phyloP scores from a whole-genome alignment of 164 flowering plant species.

The Chimonanthus salicifolius region DNA sequence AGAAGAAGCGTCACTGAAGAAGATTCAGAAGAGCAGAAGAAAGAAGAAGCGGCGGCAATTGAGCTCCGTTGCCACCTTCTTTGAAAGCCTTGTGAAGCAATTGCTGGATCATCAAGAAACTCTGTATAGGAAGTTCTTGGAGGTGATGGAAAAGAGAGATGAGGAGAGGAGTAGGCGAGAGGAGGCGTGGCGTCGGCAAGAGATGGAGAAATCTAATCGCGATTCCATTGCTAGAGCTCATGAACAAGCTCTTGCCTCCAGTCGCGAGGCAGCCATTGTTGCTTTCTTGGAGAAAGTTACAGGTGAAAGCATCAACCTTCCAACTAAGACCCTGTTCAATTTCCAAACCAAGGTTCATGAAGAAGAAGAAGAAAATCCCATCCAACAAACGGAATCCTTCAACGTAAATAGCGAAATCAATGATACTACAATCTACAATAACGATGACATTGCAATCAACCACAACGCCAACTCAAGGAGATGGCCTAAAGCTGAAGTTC shows the following conservation, averaged over 20 bases:
- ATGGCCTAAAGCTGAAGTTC: conserved; percentile 19
- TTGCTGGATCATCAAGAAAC: conserved; percentile 17
- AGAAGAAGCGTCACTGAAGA: conserved; percentile 20
- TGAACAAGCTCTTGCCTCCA: conserved; percentile 13
- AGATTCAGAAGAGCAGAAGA: conserved; percentile 4
- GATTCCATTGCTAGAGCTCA: conserved; percentile 12
- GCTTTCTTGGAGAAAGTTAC: conserved; percentile 18
- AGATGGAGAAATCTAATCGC: conserved; percentile 3
- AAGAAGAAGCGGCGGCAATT: conserved; percentile 10
- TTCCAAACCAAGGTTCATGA: not conserved
- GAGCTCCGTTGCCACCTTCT: conserved; percentile 13
- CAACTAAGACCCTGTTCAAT: not conserved
- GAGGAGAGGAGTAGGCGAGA: conserved; percentile 11
- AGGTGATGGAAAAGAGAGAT: conserved; percentile 15
- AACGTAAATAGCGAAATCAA: not conserved
- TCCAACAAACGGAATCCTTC: not conserved
- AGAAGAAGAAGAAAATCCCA: not conserved
- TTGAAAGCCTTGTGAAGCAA: conserved; percentile 15
- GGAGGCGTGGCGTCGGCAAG: conserved; percentile 16
- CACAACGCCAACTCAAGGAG: conserved; percentile 3
- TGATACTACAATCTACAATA: not conserved
- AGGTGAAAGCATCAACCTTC: conserved; percentile 9
- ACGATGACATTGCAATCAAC: not conserved
- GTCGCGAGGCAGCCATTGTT: conserved; percentile 16
- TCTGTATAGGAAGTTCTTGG: conserved; percentile 13